These are phyloP conservation scores for Chalciporus piperatus DNA, from an alignment of 768 basidiomycete species.

Conservation along the genomic window DNA sequence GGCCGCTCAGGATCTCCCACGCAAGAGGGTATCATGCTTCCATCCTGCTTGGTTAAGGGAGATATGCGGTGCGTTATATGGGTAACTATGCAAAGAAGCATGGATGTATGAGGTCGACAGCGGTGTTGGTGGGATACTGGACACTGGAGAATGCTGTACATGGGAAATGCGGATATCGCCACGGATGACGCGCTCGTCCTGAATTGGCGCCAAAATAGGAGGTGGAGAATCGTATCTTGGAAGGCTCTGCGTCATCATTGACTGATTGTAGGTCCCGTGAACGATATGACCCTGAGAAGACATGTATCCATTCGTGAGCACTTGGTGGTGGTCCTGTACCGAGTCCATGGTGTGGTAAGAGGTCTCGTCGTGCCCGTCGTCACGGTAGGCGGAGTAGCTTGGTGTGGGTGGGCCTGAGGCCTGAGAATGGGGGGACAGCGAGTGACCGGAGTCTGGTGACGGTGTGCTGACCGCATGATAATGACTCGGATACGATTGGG, in stretches of 20 bases:
- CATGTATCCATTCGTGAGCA: conserved; percentile 32
- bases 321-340: conserved; percentile 28
- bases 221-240: conserved; percentile 51
- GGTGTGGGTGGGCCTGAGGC: conserved; percentile 32
- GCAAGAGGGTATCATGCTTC: conserved; percentile 45
- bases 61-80: conserved; percentile 38
- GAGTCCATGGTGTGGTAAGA: conserved; percentile 41
- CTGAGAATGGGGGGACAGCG: conserved; percentile 38
- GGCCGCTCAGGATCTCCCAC: conserved; percentile 28
- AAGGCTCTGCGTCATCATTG: conserved; percentile 18
- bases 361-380: conserved; percentile 38
- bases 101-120: conserved; percentile 40
- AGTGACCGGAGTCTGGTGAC: conserved; percentile 52
- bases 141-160: conserved; percentile 28
- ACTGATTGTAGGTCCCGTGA: conserved; percentile 23
- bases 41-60: conserved; percentile 41
- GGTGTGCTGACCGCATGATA: conserved; percentile 39
- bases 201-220: conserved; percentile 56
- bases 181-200: conserved; percentile 36
- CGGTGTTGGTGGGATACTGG: conserved; percentile 33
- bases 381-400: conserved; percentile 45
- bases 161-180: conserved; percentile 30
- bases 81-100: conserved; percentile 39
- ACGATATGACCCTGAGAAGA: conserved; percentile 28
- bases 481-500: conserved; percentile 41